Percentiles rank a stretch among this genome's conserved stretches.
These are phyloP conservation scores for Fomitopsis betulina DNA, from an alignment of 1,284 basidiomycete genomes.

Conservation along the genomic window DNA sequence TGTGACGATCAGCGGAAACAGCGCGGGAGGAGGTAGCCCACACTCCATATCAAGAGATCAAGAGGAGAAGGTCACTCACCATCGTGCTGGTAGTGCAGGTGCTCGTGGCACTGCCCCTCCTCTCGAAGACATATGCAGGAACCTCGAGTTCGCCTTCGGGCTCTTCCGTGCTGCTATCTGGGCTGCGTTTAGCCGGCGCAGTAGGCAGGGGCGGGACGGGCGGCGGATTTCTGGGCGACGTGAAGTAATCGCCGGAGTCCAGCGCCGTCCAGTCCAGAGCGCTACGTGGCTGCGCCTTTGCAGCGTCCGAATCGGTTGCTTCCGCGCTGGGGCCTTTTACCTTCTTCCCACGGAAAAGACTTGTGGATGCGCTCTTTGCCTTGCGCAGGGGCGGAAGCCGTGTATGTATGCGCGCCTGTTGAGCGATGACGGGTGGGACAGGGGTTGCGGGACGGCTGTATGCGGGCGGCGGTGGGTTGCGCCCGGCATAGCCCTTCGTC, in stretches of 20 bases:
- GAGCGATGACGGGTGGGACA: background rate
- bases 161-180: background rate
- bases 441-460: slow-evolving; percentile 20
- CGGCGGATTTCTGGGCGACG: slow-evolving; percentile 16
- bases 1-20: background rate
- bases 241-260: slow-evolving; percentile 6
- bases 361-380: slow-evolving; percentile 18
- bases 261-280: background rate
- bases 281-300: background rate
- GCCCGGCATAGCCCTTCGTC: slow-evolving; percentile 12
- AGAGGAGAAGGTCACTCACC: slow-evolving; percentile 14
- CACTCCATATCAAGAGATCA: background rate
- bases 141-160: slow-evolving; percentile 8
- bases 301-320: background rate
- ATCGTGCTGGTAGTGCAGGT: slow-evolving; percentile 18
- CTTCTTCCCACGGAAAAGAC: slow-evolving; percentile 12
- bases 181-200: background rate
- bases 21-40: background rate
- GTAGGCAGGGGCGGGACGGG: slow-evolving; percentile 12
- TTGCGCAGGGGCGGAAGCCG: slow-evolving; percentile 24
- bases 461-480: slow-evolving; percentile 10
- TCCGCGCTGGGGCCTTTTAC: background rate
- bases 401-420: slow-evolving; percentile 17
- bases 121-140: slow-evolving; percentile 23
- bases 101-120: slow-evolving; percentile 25